Evolutionary conservation across 768 basidiomycete genomes (phyloP).

Genomic region (Russula virescens): DNA sequence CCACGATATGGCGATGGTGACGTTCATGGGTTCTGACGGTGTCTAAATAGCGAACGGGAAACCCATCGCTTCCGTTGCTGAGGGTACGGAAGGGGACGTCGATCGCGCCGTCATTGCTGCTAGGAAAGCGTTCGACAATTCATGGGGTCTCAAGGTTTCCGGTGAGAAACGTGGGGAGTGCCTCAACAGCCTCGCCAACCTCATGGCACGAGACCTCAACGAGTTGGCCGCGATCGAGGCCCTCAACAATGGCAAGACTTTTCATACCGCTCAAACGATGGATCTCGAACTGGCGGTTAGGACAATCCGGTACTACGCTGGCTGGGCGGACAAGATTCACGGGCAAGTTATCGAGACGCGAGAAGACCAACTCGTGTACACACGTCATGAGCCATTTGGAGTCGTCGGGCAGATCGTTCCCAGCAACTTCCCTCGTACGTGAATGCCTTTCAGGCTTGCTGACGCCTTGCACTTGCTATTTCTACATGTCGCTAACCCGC

Average conservation of each 20-base stretch:
- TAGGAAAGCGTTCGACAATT: slow-evolving; percentile 53
- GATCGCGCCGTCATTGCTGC: slow-evolving; percentile 70
- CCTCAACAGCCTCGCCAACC: slow-evolving; percentile 46
- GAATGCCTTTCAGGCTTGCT: no score
- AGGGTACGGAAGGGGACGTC: slow-evolving; percentile 64
- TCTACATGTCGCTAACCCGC: no score
- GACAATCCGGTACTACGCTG: slow-evolving; percentile 73
- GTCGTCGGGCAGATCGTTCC: slow-evolving; percentile 58
- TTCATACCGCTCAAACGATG: slow-evolving; percentile 42
- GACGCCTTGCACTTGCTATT: no score
- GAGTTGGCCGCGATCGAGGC: slow-evolving; percentile 70
- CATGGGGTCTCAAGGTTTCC: slow-evolving; percentile 61
- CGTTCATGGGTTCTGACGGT: slow-evolving; percentile 1
- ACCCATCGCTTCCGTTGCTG: slow-evolving; percentile 49
- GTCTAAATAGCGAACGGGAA: slow-evolving; percentile 44
- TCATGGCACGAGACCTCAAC: slow-evolving; percentile 58
- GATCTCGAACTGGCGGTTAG: slow-evolving; percentile 47
- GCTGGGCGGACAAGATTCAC: slow-evolving; percentile 83
- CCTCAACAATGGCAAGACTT: slow-evolving; percentile 63
- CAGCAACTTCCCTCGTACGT: slow-evolving; percentile 57
- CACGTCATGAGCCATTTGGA: slow-evolving; percentile 55
- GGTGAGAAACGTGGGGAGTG: slow-evolving; percentile 51
- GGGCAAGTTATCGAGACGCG: slow-evolving; percentile 69
- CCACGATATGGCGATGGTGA: no score
- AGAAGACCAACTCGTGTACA: slow-evolving; percentile 48